These are phyloP conservation scores for Tetracladium setigerum DNA, from an alignment of 495 filamentous ascomycete species.

Conservation along the genomic window DNA sequence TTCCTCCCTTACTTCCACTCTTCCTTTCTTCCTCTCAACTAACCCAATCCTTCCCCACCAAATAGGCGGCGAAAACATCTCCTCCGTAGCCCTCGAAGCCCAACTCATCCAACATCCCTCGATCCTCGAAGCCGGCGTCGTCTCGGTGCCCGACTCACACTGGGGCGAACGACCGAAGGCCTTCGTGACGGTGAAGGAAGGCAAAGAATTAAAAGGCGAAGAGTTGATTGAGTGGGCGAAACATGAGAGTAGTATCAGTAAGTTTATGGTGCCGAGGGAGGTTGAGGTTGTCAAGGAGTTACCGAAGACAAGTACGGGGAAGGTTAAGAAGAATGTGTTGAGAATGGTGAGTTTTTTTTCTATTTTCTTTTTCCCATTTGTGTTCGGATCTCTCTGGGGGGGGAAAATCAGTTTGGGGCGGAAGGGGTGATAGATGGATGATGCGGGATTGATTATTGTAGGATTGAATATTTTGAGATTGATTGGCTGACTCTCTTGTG, in stretches of 20 bases:
- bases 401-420: background rate
- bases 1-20: background rate
- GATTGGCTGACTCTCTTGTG: no score
- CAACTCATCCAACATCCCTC: conserved; percentile 88
- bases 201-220: conserved; percentile 50
- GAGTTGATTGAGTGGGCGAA: conserved; percentile 86
- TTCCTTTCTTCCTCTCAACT: background rate
- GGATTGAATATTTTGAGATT: background rate
- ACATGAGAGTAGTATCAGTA: conserved; percentile 66
- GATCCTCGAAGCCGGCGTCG: conserved; percentile 84
- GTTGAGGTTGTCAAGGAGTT: conserved; percentile 82
- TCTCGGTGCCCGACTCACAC: conserved; percentile 81
- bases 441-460: background rate
- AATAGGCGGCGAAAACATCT: conserved; percentile 98
- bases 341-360: conserved; percentile 47
- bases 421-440: background rate
- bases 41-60: background rate
- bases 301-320: conserved; percentile 95
- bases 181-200: conserved; percentile 72
- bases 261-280: conserved; percentile 93
- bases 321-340: conserved; percentile 94
- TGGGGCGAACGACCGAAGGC: conserved; percentile 96
- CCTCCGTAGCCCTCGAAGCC: conserved; percentile 81
- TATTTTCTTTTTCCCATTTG: no score
- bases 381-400: no score